Percentiles rank a stretch among this genome's conserved stretches.
These are phyloP conservation scores for Dictyostelium intermedium DNA, from an alignment of 78 protist species.

Conservation along the genomic window DNA sequence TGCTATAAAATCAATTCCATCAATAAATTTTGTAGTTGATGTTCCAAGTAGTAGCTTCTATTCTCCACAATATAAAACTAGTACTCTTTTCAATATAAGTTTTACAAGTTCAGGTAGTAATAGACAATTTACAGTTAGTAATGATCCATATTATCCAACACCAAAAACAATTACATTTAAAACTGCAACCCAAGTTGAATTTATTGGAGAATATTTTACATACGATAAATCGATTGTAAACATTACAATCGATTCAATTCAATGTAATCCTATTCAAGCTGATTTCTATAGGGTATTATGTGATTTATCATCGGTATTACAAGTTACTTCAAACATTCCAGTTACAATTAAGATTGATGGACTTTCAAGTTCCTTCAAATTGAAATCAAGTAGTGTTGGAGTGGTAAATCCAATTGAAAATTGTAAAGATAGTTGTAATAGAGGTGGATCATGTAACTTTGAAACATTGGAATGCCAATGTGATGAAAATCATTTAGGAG, in stretches of 20 bases:
- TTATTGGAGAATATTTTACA: neutral
- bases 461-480: neutral
- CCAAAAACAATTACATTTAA: neutral
- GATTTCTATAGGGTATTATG: neutral
- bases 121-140: neutral
- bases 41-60: neutral
- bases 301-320: neutral
- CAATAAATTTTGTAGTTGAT: neutral
- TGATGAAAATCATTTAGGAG: neutral
- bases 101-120: neutral
- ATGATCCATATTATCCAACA: constrained; percentile 3
- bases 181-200: neutral
- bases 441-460: neutral
- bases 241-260: neutral
- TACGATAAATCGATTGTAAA: neutral
- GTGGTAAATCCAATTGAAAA: neutral
- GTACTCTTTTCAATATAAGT: neutral
- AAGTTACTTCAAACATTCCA: neutral
- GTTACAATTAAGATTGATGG: neutral
- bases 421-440: neutral
- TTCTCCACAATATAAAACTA: neutral
- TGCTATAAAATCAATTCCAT: neutral
- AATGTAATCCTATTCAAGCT: neutral
- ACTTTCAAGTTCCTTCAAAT: neutral
- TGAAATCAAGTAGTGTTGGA: neutral